phyloP scores from a whole-genome alignment of 768 basidiomycete species.

The Pholiota microspora region DNA sequence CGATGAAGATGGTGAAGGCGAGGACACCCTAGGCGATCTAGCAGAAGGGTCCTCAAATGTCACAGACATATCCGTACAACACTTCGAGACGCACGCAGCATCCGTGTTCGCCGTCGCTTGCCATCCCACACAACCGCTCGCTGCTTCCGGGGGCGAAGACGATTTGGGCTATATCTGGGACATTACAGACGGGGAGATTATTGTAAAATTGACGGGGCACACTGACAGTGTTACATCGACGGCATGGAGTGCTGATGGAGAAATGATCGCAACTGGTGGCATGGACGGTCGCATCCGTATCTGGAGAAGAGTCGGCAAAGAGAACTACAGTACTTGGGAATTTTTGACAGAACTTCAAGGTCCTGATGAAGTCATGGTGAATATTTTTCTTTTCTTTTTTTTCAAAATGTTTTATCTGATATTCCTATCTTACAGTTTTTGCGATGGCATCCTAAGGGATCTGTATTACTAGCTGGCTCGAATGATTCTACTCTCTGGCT shows the following conservation, averaged over 20 bases:
- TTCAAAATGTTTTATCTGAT: too few species aligned
- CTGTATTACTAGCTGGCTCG: slow-evolving; percentile 84
- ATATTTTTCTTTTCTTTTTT: slow-evolving; percentile 23
- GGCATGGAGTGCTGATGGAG: slow-evolving; percentile 85
- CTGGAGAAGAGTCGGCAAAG: slow-evolving; percentile 83
- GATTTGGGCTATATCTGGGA: slow-evolving; percentile 95
- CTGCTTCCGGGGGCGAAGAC: slow-evolving; percentile 93
- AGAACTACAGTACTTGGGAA: slow-evolving; percentile 83
- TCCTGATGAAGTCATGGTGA: slow-evolving; percentile 92
- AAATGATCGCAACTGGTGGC: slow-evolving; percentile 92
- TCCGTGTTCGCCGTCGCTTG: slow-evolving; percentile 85
- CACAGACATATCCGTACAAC: slow-evolving; percentile 66
- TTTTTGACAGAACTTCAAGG: slow-evolving; percentile 92
- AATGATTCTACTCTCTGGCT: slow-evolving; percentile 95
- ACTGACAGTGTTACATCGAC: slow-evolving; percentile 83
- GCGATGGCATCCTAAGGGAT: slow-evolving; percentile 94
- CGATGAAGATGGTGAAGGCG: slow-evolving; percentile 42
- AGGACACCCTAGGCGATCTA: slow-evolving; percentile 40
- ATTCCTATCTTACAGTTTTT: slow-evolving; percentile 89
- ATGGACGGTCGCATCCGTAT: slow-evolving; percentile 96
- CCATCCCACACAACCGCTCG: slow-evolving; percentile 82
- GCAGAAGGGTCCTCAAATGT: slow-evolving; percentile 37
- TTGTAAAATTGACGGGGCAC: slow-evolving; percentile 89
- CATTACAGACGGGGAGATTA: slow-evolving; percentile 72
- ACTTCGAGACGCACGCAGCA: slow-evolving; percentile 62